These are phyloP conservation scores for Russula ochroleuca DNA, from an alignment of 768 basidiomycete species.

Conservation along the genomic window DNA sequence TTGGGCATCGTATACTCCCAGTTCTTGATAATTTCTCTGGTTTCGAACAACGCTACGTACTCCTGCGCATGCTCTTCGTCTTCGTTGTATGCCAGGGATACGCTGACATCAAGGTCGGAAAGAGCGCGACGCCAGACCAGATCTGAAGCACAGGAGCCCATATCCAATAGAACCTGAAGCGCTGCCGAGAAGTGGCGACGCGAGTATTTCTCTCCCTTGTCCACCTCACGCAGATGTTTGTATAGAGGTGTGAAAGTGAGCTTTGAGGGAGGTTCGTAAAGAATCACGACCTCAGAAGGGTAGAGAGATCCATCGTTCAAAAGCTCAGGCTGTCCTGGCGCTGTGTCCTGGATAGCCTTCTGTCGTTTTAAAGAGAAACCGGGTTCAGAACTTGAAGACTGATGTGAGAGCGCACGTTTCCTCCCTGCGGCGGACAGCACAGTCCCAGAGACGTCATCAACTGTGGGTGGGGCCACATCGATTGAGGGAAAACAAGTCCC, in stretches of 20 bases:
- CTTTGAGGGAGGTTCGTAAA: slow-evolving; percentile 44
- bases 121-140: slow-evolving; percentile 60
- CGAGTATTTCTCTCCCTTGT: slow-evolving; percentile 40
- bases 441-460: slow-evolving; percentile 23
- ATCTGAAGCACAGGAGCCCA: slow-evolving; percentile 68
- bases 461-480: slow-evolving; percentile 20
- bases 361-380: slow-evolving; percentile 5
- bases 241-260: slow-evolving; percentile 42
- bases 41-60: slow-evolving; percentile 26
- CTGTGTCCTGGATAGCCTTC: slow-evolving; percentile 2
- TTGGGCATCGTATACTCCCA: slow-evolving; percentile 66
- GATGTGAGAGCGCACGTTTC: slow-evolving; percentile 13
- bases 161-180: slow-evolving; percentile 44
- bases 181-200: slow-evolving; percentile 46
- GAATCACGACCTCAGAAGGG: slow-evolving; percentile 51
- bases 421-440: slow-evolving; percentile 18
- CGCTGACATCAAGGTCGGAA: slow-evolving; percentile 37
- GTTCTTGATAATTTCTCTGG: slow-evolving; percentile 47
- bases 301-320: slow-evolving; percentile 1
- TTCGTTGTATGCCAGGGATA: slow-evolving; percentile 27
- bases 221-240: slow-evolving; percentile 45
- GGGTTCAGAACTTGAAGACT: slow-evolving; percentile 15
- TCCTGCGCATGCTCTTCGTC: slow-evolving; percentile 40
- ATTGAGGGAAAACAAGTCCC: slow-evolving; percentile 25
- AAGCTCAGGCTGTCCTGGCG: slow-evolving; percentile 1